Percentiles rank a stretch among this genome's conserved stretches.
These are phyloP conservation scores for Phellinidium pouzarii DNA, from an alignment of 1,284 basidiomycete species.

Conservation along the genomic window DNA sequence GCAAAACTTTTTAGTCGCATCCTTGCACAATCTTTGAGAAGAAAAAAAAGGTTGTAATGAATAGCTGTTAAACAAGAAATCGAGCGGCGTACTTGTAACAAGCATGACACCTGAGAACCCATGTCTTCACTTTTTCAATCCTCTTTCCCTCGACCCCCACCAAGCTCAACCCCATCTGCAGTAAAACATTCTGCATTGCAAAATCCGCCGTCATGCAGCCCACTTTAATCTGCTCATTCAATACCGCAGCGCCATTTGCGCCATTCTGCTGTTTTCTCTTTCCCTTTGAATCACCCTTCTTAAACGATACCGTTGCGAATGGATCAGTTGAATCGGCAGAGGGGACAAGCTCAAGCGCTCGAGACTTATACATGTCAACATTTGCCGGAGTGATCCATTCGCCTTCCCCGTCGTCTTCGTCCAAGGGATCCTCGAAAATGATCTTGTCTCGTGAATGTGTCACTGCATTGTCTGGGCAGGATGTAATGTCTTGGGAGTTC, in stretches of 20 bases:
- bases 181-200: constrained; percentile 96
- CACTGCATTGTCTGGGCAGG: neutral
- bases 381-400: constrained; percentile 98
- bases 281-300: constrained; percentile 34
- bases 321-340: constrained; percentile 26
- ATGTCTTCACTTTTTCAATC: constrained; percentile 90
- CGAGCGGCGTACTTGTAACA: constrained; percentile 86
- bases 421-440: constrained; percentile 68
- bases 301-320: constrained; percentile 23
- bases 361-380: constrained; percentile 82
- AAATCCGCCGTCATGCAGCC: constrained; percentile 99
- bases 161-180: constrained; percentile 92
- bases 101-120: constrained; percentile 95
- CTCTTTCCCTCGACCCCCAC: constrained; percentile 90
- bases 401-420: constrained; percentile 79
- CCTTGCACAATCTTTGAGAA: constrained; percentile 82
- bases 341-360: constrained; percentile 76
- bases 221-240: constrained; percentile 44
- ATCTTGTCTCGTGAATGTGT: constrained; percentile 25
- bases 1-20: constrained; percentile 92
- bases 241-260: neutral
- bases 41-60: constrained; percentile 1
- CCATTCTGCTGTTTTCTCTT: neutral
- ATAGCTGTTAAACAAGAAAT: neutral
- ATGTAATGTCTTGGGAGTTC: constrained; percentile 6